Evolutionary conservation across 768 basidiomycete genomes (phyloP).

Genomic region (Tylopilus sp.): DNA sequence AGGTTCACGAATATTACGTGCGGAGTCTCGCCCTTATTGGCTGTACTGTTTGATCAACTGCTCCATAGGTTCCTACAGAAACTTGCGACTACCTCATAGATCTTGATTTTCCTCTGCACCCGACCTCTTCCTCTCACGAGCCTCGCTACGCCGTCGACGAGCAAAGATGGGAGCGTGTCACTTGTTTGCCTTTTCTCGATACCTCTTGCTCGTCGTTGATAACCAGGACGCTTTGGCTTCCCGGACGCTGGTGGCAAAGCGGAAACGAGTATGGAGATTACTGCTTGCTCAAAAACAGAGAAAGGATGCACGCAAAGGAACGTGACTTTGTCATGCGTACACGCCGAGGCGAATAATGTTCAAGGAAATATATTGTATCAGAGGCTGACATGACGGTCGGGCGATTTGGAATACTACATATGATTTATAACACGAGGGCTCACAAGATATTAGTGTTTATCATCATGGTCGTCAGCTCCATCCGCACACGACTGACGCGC

Average conservation of each 20-base stretch:
- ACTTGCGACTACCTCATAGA: constrained; percentile 91
- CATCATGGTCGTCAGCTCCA: constrained; percentile 12
- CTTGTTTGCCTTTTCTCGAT: constrained; percentile 83
- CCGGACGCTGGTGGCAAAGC: constrained; percentile 63
- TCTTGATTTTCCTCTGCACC: constrained; percentile 77
- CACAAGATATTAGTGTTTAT: neutral
- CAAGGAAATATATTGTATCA: constrained; percentile 4
- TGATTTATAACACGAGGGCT: constrained; percentile 1
- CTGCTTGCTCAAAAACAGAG: constrained; percentile 74
- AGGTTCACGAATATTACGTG: constrained; percentile 78
- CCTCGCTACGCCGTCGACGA: constrained; percentile 74
- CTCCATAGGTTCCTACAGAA: constrained; percentile 56
- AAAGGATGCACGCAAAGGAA: constrained; percentile 28
- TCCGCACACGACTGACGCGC: constrained; percentile 31
- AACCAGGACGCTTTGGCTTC: constrained; percentile 79
- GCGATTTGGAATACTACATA: constrained; percentile 19
- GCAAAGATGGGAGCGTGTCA: constrained; percentile 76
- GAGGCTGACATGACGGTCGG: constrained; percentile 18
- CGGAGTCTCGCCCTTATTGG: constrained; percentile 23
- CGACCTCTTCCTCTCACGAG: constrained; percentile 53
- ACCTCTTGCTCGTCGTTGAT: constrained; percentile 65
- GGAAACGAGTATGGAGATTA: constrained; percentile 85
- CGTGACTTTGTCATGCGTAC: constrained; percentile 10
- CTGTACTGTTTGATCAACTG: constrained; percentile 2
- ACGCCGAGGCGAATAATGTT: constrained; percentile 6